Evolutionary conservation across 176 grass and related monocot species (phyloP).

Genomic region (Coix lacrymajobi): DNA sequence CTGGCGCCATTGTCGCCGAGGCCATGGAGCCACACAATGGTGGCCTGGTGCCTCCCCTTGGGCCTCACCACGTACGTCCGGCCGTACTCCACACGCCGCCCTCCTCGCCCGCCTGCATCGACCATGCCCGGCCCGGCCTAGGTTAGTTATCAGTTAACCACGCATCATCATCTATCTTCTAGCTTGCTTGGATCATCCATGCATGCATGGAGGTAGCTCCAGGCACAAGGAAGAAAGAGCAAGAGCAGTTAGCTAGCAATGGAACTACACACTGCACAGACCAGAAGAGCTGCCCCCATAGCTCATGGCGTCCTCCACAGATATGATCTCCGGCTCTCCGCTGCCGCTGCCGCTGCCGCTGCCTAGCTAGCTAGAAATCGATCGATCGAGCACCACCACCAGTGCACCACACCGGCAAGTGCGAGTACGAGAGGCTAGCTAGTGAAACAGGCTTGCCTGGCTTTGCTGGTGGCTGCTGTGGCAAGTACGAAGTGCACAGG

Average conservation of each 20-base stretch:
- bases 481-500: slow-evolving; percentile 38
- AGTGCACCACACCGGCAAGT: no score
- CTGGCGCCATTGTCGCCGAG: slow-evolving; percentile 90
- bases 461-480: not conserved
- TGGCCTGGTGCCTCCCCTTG: slow-evolving; percentile 85
- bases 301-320: slow-evolving; percentile 58
- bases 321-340: not conserved
- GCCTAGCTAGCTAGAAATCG: not conserved
- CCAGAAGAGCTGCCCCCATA: slow-evolving; percentile 66
- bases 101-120: slow-evolving; percentile 50
- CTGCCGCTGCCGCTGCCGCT: not conserved
- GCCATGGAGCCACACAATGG: slow-evolving; percentile 94
- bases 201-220: not conserved
- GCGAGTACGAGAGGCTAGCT: not conserved
- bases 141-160: not conserved
- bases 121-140: not conserved
- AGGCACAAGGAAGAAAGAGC: not conserved
- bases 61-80: slow-evolving; percentile 94
- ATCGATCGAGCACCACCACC: not conserved
- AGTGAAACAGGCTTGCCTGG: not conserved
- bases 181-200: not conserved
- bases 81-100: slow-evolving; percentile 63
- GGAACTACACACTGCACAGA: slow-evolving; percentile 13
- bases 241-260: not conserved
- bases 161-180: not conserved